Evolutionary conservation across 768 basidiomycete species (phyloP), one percentile per base, ranked within the genome.

Genomic region (Austroboletus eburneus): DNA sequence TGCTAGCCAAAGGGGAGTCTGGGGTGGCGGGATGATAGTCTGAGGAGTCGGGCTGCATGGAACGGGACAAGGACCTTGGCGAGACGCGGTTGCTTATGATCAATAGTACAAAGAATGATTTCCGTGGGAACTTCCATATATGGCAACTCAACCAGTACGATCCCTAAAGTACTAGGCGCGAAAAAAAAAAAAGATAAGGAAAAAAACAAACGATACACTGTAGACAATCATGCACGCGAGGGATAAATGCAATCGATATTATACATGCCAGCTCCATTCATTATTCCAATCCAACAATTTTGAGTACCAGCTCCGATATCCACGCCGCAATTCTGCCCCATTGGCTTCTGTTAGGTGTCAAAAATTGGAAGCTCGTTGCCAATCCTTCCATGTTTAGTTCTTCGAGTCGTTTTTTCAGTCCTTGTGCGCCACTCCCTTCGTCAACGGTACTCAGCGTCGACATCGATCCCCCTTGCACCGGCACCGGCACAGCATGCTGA

Each of bases 321-420:
- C 85, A 90, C 45, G 81, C 77, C 49, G 87, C 76, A 71, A 88
- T 77, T 57, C 76, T 79, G 42, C 79, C 75, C 50, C 79, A 81
- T 21, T 77, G 73, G 16, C 72, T 73, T 39, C 75, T 73, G 45
- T 71, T 68, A 16, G 76, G 68, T 3, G 82, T 73, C 27, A 88
- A 64, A 69, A 91, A 91, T 50, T 78, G 73, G 71, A 87, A 85
- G 57, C 72, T 81, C 52, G 73, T 81, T n/a, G 80, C 78, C 2
- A 92, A 69, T 7, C 88, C 88, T 49, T 77, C 76, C 87, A 91
- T 88, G 23, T 72, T 72, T 43, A 84, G 61, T 34, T 86, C 83
- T 46, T 89, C 85, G 7, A 91, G 72, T 9, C 69, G 72, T 41
- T 73, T 73, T 35, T 78, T 77, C 7, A 78, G 69, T 5, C 72